A percentile compares a stretch with the other conserved stretches of the same genome.
These are phyloP conservation scores for Rhodamnia rubescens DNA, from an alignment of 345 rosid species.

Conservation along the genomic window DNA sequence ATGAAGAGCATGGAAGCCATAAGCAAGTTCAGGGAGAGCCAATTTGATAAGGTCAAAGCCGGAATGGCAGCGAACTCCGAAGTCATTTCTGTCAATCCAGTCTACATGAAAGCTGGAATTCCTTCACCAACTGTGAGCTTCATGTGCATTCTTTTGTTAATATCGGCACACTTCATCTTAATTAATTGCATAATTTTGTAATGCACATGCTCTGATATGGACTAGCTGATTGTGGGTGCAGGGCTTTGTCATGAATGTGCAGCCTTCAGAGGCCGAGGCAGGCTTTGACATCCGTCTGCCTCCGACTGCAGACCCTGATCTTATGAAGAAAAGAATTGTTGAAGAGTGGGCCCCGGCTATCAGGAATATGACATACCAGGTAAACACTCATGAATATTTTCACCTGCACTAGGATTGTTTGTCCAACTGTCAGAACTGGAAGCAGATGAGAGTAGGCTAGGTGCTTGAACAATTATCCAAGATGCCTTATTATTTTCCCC, in stretches of 20 bases:
- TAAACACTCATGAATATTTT: constrained; percentile 8
- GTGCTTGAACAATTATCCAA: not conserved
- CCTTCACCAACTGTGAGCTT: constrained; percentile 51
- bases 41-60: constrained; percentile 71
- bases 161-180: not conserved
- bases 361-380: constrained; percentile 68
- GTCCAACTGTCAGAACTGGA: not conserved
- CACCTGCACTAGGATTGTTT: not conserved
- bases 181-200: not conserved
- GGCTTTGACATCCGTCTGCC: constrained; percentile 81
- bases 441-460: not conserved
- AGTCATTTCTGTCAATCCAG: constrained; percentile 82
- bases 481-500: not conserved
- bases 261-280: constrained; percentile 91
- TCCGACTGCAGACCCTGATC: constrained; percentile 60
- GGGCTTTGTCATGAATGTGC: constrained; percentile 95
- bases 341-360: constrained; percentile 86
- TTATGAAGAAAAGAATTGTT: constrained; percentile 45
- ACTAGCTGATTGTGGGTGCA: constrained; percentile 3
- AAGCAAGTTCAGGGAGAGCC: constrained; percentile 53
- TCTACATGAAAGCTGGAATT: constrained; percentile 73
- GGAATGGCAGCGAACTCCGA: constrained; percentile 53
- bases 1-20: constrained; percentile 74
- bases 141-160: not conserved
- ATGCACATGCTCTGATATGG: not conserved